Conservation (phyloP, 108 stramenopile genomes). For the Seminavis robusta region DNA sequence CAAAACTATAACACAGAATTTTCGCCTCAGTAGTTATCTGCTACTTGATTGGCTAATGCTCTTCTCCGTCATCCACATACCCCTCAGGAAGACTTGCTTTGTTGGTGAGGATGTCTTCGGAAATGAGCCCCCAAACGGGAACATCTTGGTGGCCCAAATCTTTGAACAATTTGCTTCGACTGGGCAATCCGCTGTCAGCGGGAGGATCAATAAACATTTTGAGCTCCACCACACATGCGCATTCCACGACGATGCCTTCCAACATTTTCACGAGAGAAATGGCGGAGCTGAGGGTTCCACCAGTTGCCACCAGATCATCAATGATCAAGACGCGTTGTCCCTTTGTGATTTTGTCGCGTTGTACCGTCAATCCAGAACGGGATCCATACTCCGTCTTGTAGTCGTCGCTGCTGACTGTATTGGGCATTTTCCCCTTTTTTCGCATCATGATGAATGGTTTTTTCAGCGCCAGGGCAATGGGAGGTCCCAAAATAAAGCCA, state of each 20-base stretch:
- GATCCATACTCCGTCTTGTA: constrained; percentile 96
- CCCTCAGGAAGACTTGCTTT: constrained; percentile 70
- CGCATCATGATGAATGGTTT: constrained; percentile 98
- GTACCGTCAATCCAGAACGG: constrained; percentile 87
- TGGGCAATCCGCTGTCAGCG: constrained; percentile 66
- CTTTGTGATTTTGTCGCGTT: constrained; percentile 76
- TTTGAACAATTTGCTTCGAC: constrained; percentile 65
- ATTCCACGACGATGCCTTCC: constrained; percentile 78
- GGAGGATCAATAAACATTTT: constrained; percentile 86
- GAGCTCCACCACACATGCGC: constrained; percentile 90
- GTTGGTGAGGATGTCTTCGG: constrained; percentile 78
- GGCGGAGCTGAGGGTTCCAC: constrained; percentile 87
- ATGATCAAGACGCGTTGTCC: constrained; percentile 92
- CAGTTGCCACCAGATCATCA: constrained; percentile 98
- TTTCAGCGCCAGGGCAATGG: constrained; percentile 92
- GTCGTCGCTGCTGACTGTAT: constrained; percentile 68
- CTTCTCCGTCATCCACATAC: constrained; percentile 90
- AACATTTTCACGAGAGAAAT: constrained; percentile 75
- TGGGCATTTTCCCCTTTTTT: constrained; percentile 98
- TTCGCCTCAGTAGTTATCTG: too few species aligned
- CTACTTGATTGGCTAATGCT: too few species aligned
- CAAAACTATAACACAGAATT: too few species aligned
- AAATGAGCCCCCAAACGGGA: constrained; percentile 86
- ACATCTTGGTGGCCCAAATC: constrained; percentile 58
- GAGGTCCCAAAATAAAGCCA: constrained; percentile 96